Evolutionary conservation across 257 asterid species (phyloP).

Genomic region (Petunia secreta): DNA sequence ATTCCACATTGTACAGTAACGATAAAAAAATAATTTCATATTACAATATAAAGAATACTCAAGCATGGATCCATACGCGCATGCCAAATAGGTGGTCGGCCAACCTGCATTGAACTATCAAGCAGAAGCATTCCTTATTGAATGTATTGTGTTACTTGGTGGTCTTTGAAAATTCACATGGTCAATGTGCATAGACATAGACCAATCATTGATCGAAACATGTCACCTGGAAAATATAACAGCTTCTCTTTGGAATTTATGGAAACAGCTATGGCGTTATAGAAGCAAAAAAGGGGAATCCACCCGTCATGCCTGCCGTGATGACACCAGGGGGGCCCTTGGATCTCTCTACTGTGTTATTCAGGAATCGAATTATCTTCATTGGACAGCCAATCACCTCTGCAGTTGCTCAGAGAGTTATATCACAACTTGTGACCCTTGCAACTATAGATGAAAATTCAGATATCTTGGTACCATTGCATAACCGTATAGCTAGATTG

Average conservation of each 20-base stretch:
- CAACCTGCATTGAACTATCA: neutral
- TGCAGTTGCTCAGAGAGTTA: constrained; percentile 89
- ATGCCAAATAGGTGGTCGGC: neutral
- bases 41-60: neutral
- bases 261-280: constrained; percentile 62
- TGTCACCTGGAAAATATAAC: neutral
- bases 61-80: constrained; percentile 9
- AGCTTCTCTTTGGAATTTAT: constrained; percentile 22
- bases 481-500: neutral
- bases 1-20: neutral
- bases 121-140: constrained; percentile 15
- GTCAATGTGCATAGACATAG: neutral
- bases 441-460: constrained; percentile 93
- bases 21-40: too few relatives aligned
- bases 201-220: neutral
- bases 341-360: constrained; percentile 88
- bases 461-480: constrained; percentile 72
- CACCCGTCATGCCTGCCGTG: constrained; percentile 94
- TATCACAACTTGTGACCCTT: constrained; percentile 92
- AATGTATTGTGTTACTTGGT: neutral
- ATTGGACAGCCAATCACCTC: constrained; percentile 84
- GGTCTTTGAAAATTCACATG: neutral
- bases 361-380: constrained; percentile 93
- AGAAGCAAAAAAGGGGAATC: constrained; percentile 85
- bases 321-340: constrained; percentile 87